Conservation (phyloP, 768 basidiomycete species). For the Lentinula aciculospora region DNA sequence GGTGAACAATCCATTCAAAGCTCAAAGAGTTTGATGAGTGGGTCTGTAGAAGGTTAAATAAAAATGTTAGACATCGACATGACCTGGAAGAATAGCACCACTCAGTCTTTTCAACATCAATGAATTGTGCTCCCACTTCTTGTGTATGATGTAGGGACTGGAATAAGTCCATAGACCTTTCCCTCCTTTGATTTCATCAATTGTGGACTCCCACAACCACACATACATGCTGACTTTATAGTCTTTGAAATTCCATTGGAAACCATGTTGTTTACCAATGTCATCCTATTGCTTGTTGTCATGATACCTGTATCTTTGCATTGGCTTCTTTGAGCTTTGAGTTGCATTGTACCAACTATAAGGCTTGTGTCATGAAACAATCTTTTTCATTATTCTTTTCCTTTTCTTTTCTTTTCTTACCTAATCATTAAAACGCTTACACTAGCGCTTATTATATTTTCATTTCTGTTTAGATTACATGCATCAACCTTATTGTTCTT, state of each 20-base stretch:
- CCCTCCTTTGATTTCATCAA: slow-evolving; percentile 23
- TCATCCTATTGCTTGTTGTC: slow-evolving; percentile 17
- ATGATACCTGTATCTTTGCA: slow-evolving; percentile 8
- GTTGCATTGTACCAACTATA: too few species aligned
- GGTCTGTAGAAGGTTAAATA: slow-evolving; percentile 6
- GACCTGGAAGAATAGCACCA: slow-evolving; percentile 6
- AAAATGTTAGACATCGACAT: not conserved
- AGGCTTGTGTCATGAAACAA: too few species aligned
- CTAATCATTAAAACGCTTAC: too few species aligned
- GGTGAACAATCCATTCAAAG: too few species aligned
- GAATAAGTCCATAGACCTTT: slow-evolving; percentile 22
- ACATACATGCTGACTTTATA: slow-evolving; percentile 24
- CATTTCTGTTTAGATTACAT: too few species aligned
- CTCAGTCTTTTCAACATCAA: slow-evolving; percentile 7
- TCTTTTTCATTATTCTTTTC: too few species aligned
- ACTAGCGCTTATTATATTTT: too few species aligned
- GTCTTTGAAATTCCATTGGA: slow-evolving; percentile 11
- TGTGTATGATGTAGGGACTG: slow-evolving; percentile 18
- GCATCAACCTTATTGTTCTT: too few species aligned
- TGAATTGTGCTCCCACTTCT: not conserved
- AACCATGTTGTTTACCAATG: slow-evolving; percentile 13
- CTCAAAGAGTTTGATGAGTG: slow-evolving; percentile 7
- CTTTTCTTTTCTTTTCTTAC: too few species aligned
- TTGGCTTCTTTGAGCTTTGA: slow-evolving; percentile 11
- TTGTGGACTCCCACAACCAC: slow-evolving; percentile 22